Base-by-base conservation (phyloP, 257 asterid species). In the Scutellaria galericulata region DNA sequence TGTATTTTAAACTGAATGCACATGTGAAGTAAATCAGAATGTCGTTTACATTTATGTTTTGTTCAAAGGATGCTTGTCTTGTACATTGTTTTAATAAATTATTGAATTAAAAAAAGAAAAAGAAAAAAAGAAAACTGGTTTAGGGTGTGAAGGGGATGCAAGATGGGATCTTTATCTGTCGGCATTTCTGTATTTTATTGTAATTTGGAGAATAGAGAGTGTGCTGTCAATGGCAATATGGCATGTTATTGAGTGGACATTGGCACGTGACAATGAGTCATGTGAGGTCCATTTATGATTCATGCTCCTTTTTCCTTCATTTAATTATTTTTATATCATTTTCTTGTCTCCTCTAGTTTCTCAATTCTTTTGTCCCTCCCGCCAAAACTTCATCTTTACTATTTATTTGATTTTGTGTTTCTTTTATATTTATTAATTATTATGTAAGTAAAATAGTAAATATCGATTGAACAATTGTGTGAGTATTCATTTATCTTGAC, bases 241-340 rank as follows among this genome's bases (percentile, higher is more conserved):
- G 64, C 24, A 46, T 65, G 68, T 71, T 27, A 47, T 62, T 3
- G 13, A 10, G 66, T 51, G 64, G 54, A 55, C 60, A 22, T 44
- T 4, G 66, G 72, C 77, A 64, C 72, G 72, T 73, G 79, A 68
- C 50, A 56, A 50, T 39, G 81, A 41, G 66, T 79, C 75, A 44
- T 65, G 76, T 56, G 78, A 77, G 83, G 75, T 64, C 78, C 80
- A 50, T 70, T 73, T 20, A 81, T 75, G 87, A 50, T 70, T 73
- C 22, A 81, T 75, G 87, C 83, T 83, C 84, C 84, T 78, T 35
- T 15, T 18, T n/a, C 6, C 71, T 48, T 2, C 37, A 31, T 31
- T 31, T 31, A 1, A 31, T 31, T 31, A 31, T 31, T 31, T 31
- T 4, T 31, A 31, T 31, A 4, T 31, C 37, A 31, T 31, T 31